Evolutionary conservation across 257 asterid genomes (phyloP).

Genomic region (Nicotiana knightiana): DNA sequence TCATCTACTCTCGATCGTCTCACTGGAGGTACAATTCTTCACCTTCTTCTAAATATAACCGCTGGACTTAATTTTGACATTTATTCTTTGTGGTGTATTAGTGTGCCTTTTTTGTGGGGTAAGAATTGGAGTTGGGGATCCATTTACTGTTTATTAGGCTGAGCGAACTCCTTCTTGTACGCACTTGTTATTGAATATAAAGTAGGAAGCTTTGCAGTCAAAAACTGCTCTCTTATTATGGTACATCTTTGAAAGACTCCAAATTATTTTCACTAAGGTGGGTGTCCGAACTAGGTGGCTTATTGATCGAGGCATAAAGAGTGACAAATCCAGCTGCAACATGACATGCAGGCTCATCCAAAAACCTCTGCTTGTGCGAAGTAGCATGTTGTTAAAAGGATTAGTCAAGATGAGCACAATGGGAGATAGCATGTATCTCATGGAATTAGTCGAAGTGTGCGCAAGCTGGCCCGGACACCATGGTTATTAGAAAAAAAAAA

Average conservation of each 20-base stretch:
- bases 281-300: background rate
- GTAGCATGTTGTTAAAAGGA: background rate
- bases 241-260: background rate
- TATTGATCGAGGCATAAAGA: background rate
- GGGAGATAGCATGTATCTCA: no score
- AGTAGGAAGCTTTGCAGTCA: background rate
- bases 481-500: background rate
- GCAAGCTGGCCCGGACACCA: background rate
- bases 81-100: background rate
- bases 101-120: no score
- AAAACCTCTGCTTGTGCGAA: background rate
- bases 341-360: background rate
- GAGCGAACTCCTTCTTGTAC: background rate
- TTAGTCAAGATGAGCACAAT: background rate
- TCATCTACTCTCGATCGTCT: constrained; percentile 75
- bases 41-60: background rate
- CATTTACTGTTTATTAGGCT: background rate
- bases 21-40: constrained; percentile 53
- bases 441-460: no score
- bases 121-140: background rate
- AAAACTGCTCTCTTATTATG: background rate
- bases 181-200: background rate
- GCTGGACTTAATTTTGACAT: background rate
- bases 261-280: background rate
- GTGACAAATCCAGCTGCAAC: background rate